Percentiles rank a stretch among this genome's conserved stretches.
Evolutionary conservation across 768 basidiomycete genomes (phyloP).

Genomic region (Rhizopogon vesiculosus): DNA sequence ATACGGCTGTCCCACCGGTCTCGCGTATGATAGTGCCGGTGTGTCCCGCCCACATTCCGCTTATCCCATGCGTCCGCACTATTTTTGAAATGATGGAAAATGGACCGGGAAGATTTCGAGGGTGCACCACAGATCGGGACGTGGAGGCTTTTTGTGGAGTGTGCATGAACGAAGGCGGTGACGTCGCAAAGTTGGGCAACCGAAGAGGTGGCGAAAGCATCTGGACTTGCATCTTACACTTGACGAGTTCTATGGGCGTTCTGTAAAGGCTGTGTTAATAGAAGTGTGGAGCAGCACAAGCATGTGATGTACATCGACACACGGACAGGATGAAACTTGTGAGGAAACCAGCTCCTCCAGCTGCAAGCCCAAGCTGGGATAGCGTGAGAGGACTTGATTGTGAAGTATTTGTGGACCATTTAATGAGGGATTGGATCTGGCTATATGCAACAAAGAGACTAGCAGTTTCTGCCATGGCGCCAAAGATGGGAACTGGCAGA

Average conservation of each 20-base stretch:
- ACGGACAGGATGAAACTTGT: constrained; percentile 81
- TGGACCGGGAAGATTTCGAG: constrained; percentile 42
- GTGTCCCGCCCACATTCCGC: constrained; percentile 83
- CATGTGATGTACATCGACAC: neutral
- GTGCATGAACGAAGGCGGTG: constrained; percentile 12
- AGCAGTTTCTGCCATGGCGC: constrained; percentile 87
- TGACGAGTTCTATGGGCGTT: constrained; percentile 90
- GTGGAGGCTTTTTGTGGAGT: constrained; percentile 7
- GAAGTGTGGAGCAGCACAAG: neutral
- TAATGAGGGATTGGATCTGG: constrained; percentile 58
- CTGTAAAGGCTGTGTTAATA: constrained; percentile 31
- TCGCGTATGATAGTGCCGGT: constrained; percentile 85
- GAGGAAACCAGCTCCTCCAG: constrained; percentile 72
- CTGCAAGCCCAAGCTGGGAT: constrained; percentile 68
- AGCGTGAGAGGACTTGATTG: constrained; percentile 41
- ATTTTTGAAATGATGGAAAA: constrained; percentile 43
- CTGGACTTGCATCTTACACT: constrained; percentile 95
- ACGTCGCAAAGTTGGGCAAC: constrained; percentile 9
- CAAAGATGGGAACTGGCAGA: constrained; percentile 79
- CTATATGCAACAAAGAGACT: constrained; percentile 79
- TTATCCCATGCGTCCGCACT: constrained; percentile 45
- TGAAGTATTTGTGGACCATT: constrained; percentile 19
- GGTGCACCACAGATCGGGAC: neutral
- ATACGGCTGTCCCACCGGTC: constrained; percentile 80
- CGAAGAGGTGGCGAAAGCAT: constrained; percentile 42